Conservation (phyloP, 768 basidiomycete species). For the Wakefieldia striispora region DNA sequence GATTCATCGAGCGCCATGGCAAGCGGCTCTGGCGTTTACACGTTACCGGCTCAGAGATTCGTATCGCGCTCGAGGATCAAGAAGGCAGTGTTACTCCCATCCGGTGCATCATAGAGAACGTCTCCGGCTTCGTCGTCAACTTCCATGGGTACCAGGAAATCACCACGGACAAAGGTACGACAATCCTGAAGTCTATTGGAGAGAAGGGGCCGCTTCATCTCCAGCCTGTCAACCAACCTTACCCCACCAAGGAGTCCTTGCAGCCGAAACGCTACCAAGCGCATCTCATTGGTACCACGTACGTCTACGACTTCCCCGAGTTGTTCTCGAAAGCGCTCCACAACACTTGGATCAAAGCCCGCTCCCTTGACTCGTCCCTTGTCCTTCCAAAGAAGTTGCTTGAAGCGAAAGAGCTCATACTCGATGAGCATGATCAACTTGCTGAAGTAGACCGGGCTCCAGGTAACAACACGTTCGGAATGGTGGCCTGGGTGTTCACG, state of each 20-base stretch:
- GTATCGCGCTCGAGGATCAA: slow-evolving; percentile 89
- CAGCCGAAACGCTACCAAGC: slow-evolving; percentile 99
- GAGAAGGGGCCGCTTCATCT: slow-evolving; percentile 96
- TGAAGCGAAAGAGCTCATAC: slow-evolving; percentile 84
- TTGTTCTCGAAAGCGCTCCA: slow-evolving; percentile 96
- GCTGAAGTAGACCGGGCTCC: slow-evolving; percentile 89
- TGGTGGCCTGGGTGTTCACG: slow-evolving; percentile 98
- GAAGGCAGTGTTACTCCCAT: slow-evolving; percentile 96
- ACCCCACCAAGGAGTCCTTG: slow-evolving; percentile 96
- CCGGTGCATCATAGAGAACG: slow-evolving; percentile 97
- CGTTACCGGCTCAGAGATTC: slow-evolving; percentile 96
- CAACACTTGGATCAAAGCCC: slow-evolving; percentile 83
- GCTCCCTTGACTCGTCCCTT: slow-evolving; percentile 60
- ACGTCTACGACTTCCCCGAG: slow-evolving; percentile 99
- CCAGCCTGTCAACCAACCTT: slow-evolving; percentile 89
- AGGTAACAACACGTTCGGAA: slow-evolving; percentile 93
- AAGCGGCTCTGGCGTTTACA: slow-evolving; percentile 98
- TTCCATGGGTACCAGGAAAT: slow-evolving; percentile 99
- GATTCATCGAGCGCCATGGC: slow-evolving; percentile 98
- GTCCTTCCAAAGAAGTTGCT: slow-evolving; percentile 75
- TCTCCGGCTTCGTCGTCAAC: slow-evolving; percentile 98
- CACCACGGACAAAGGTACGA: slow-evolving; percentile 90
- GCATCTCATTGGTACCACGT: slow-evolving; percentile 96
- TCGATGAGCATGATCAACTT: slow-evolving; percentile 91
- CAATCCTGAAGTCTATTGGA: slow-evolving; percentile 96